Evolutionary conservation across 2,329 filamentous ascomycete genomes (phyloP), one percentile per base, ranked within the genome.

Genomic region (Aaosphaeria arxii): DNA sequence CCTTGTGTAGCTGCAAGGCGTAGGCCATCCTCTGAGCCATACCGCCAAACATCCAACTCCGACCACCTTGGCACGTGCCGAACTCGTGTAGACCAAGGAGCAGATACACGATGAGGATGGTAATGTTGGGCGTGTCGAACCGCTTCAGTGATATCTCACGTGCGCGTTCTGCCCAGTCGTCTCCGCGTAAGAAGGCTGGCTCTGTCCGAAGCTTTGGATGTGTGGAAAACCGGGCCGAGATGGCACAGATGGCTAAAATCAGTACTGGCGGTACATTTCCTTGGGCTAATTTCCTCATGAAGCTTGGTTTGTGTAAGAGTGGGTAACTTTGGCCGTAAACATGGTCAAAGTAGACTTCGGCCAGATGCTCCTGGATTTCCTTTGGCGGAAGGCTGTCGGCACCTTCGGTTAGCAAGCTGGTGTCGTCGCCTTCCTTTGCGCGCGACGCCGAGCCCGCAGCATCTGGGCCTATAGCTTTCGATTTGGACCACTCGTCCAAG

Each of bases 21-120:
- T 95, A 96, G 6, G 92, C 94, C 94, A 97, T 97, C 36, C 94
- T 83, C 62, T 96, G 91, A 11, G 92, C 94, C 77, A 95, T 91
- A 1, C 94, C 94, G 13, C 91, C 91, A 54, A 97, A 83, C 50
- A 95, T 89, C 94, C 94, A 99, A 67, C 91, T 96, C 56, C 92
- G 83, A 11, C 91, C 92, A 48, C 94, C 94, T 67, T 97, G 92
- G 64, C 94, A 97, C 9, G 92, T 97, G 47, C 94, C 94, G 61
- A 97, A 97, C 63, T 96, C 92, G 66, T 99, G 92, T 35, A 99
- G 77, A 3, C 91, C 91, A 11, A 97, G 79, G 13, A 97, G 82
- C 6, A 97, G 71, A 51, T 96, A 86, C 42, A 92, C 94, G 5
- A 91, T 96, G 41, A 99, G 73, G 39, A 96, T 95, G 2, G 92